Evolutionary conservation across 495 filamentous ascomycete species (phyloP), one percentile per base, ranked within the genome.

Genomic region (Tuber umbilicatum): DNA sequence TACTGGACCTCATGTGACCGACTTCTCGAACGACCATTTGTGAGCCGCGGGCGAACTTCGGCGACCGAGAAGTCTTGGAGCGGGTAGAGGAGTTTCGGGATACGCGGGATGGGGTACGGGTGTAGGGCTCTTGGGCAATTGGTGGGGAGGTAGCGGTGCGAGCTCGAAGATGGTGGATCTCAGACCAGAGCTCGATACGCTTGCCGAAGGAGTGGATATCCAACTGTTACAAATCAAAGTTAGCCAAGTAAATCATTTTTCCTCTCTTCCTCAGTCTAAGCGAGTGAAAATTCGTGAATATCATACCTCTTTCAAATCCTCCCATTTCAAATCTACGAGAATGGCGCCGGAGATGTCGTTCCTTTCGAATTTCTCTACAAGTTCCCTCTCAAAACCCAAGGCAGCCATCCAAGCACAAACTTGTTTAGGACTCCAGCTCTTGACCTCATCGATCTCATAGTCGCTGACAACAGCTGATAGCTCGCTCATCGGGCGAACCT

Each of bases 131-230:
- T 45, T 81, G 81, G 38, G 76, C 78, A 42, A 76, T 73, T 27
- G 88, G 81, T n/a, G 87, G 87, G 72, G 88, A 87, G n/a, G 85
- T 81, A 67, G 85, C 84, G 45, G 87, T 86, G 75, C 86, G 90
- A 73, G 89, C 88, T 64, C 90, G 87, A 19, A 97, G 87, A 14
- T 86, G 83, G 78, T 91, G 87, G 73, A 98, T 97, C 75, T 91
- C 90, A 77, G 89, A 89, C 94, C 96, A 97, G 0, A 99, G 80
- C 75, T 87, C 88, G 71, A 93, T 93, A 35, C 95, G 89, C 77
- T 94, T 93, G 23, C 95, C 95, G 84, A 97, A 97, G 0, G 95
- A 97, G n/a, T 87, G 84, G 75, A 99, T 96, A 35, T 91, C 91
- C 7, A 97, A 89, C 84, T 81, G 41, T 67, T 71, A 75, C 41